Percentiles rank a stretch among this genome's conserved stretches.
Evolutionary conservation across 371 early-diverging fungal species (phyloP).

Genomic region (Syncephalastrum monosporum): DNA sequence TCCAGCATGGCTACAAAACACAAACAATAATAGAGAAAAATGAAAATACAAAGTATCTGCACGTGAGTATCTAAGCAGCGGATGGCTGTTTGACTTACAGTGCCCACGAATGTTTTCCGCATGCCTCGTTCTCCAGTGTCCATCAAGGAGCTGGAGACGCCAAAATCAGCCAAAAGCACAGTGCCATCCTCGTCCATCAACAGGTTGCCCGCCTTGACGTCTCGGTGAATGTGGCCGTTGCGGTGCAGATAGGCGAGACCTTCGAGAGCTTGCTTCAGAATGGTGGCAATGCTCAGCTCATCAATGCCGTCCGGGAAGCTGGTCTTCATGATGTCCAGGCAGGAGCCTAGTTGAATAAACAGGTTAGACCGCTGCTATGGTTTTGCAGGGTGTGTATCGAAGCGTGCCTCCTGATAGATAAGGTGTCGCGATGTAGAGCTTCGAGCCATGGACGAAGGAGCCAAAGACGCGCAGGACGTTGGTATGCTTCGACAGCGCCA

Average conservation of each 20-base stretch:
- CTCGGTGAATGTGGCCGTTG: conserved; percentile 87
- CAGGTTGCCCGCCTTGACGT: conserved; percentile 89
- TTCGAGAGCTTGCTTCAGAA: conserved; percentile 80
- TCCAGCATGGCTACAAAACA: conserved; percentile 66
- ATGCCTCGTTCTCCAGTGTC: conserved; percentile 70
- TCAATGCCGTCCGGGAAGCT: conserved; percentile 81
- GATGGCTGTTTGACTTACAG: conserved; percentile 20
- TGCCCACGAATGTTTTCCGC: conserved; percentile 74
- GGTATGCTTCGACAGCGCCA: conserved; percentile 83
- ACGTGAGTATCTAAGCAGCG: too few relatives aligned
- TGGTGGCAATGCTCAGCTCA: conserved; percentile 76
- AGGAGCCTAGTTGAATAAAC: conserved; percentile 49
- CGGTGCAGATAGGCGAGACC: conserved; percentile 88
- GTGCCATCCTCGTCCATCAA: conserved; percentile 80
- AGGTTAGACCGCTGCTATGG: conserved; percentile 10
- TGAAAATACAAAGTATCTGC: conserved; percentile 1
- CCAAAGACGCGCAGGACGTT: conserved; percentile 82
- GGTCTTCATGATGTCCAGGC: conserved; percentile 85
- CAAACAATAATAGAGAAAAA: not conserved
- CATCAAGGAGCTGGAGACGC: conserved; percentile 78
- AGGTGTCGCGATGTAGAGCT: conserved; percentile 66
- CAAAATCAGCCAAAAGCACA: conserved; percentile 89
- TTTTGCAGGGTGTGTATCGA: not conserved
- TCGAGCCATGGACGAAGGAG: conserved; percentile 79
- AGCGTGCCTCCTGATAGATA: conserved; percentile 71